Evolutionary conservation across 257 asterid genomes (phyloP), one percentile per base, ranked within the genome.

Genomic region (Marsdenia floribunda): DNA sequence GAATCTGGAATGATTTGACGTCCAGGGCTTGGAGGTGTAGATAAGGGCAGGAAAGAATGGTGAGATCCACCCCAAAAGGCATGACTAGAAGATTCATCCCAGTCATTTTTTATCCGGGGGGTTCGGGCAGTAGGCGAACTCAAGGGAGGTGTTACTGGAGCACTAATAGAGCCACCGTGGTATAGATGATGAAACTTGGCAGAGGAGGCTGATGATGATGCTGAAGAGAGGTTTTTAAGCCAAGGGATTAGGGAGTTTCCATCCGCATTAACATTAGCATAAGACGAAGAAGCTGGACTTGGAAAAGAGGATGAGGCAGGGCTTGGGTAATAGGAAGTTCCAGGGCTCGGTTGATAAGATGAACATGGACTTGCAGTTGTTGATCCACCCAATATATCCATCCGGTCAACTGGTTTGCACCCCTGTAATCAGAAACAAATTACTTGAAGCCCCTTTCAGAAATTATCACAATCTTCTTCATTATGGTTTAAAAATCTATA

Each of bases 111-210:
- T 2, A 80, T 13, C 47, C 87, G 82, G 29, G 89, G 89, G 69
- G 95, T 89, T 21, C 77, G 81, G 44, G 82, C 77, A n/a, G 86
- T 86, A 19, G 93, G 96, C 24, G 93, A 88, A 85, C 91, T 88
- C 47, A 84, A 79, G 26, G 96, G 96, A 82, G 96, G 93, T 54
- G 93, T 85, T 18, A 90, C 92, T 3, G 96, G 96, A 44, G 96
- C 96, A 65, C 96, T 90, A 26, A 85, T 67, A 68, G 96, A 90
- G 58, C 96, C 93, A 47, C 87, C 85, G 14, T 83, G 88, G 65
- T 82, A 80, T 64, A 88, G 85, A 68, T 78, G 82, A 22, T 79
- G 79, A 10, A 76, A 82, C 54, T 82, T 90, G 24, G 91, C 73
- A 35, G 93, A 75, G 12, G 89, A 78, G 69, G 85, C 65, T 16